Conservation (phyloP, 2,329 filamentous ascomycete genomes). For the Fusarium sp. region DNA sequence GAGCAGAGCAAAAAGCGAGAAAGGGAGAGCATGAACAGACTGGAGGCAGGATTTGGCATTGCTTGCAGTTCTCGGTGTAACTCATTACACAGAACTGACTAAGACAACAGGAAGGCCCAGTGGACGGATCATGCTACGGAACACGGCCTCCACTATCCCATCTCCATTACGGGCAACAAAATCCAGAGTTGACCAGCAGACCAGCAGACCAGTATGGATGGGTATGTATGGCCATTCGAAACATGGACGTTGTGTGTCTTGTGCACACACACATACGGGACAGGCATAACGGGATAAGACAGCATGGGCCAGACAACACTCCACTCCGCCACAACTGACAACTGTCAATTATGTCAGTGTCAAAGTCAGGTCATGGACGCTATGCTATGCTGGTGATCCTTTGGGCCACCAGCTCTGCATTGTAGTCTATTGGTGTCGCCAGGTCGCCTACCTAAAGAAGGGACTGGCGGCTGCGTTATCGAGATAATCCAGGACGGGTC, state of each 20-base stretch:
- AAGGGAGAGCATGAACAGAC: background rate
- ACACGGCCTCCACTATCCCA: conserved; percentile 21
- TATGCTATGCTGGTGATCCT: conserved; percentile 1
- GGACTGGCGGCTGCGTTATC: conserved; percentile 29
- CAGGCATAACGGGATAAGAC: conserved; percentile 17
- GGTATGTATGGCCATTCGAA: conserved; percentile 19
- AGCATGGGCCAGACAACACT: conserved; percentile 22
- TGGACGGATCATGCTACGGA: conserved; percentile 22
- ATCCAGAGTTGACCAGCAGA: conserved; percentile 9
- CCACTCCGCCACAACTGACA: conserved; percentile 45
- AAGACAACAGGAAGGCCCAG: conserved; percentile 26
- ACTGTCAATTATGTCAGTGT: conserved; percentile 26
- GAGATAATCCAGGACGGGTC: conserved; percentile 26
- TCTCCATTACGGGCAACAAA: conserved; percentile 12
- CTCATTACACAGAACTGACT: conserved; percentile 37
- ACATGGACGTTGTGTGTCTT: conserved; percentile 9
- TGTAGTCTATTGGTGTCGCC: background rate
- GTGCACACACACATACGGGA: background rate
- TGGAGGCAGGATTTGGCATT: conserved; percentile 8
- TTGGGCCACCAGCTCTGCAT: conserved; percentile 10
- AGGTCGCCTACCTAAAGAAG: conserved; percentile 5
- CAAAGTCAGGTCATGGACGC: conserved; percentile 12
- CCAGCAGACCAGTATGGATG: no score
- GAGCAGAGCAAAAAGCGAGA: background rate
- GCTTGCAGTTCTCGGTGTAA: conserved; percentile 29